Conservation (phyloP, 1,284 basidiomycete genomes). For the Marasmius oreades region DNA sequence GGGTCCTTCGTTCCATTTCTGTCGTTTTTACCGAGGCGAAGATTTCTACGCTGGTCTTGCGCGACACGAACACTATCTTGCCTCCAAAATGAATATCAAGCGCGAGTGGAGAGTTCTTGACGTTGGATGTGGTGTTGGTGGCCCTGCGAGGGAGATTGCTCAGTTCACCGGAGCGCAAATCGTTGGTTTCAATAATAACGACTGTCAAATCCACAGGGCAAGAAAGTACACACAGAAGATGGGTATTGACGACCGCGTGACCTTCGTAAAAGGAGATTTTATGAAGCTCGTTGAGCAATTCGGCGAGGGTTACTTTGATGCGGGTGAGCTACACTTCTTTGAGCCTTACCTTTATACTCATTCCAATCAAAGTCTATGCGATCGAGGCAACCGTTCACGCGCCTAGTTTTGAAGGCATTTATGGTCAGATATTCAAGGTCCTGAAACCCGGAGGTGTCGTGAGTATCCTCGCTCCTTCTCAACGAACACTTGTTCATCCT, state of each 20-base stretch:
- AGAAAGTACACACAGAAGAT: slow-evolving; percentile 80
- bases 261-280: slow-evolving; percentile 91
- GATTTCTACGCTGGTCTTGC: slow-evolving; percentile 82
- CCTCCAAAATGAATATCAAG: slow-evolving; percentile 76
- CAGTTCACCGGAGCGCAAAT: slow-evolving; percentile 87
- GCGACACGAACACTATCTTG: slow-evolving; percentile 97
- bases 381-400: slow-evolving; percentile 99
- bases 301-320: slow-evolving; percentile 93
- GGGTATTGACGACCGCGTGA: slow-evolving; percentile 75
- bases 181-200: slow-evolving; percentile 95
- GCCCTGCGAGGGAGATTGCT: slow-evolving; percentile 94
- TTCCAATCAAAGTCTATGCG: slow-evolving; percentile 71
- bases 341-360: slow-evolving; percentile 1
- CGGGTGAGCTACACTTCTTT: slow-evolving; percentile 49
- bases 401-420: slow-evolving; percentile 94
- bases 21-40: slow-evolving; percentile 96
- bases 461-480: slow-evolving; percentile 31
- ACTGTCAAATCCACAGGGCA: slow-evolving; percentile 89
- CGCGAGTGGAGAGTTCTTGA: slow-evolving; percentile 96
- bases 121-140: slow-evolving; percentile 97
- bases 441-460: slow-evolving; percentile 96
- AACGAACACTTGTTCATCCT: not conserved
- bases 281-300: slow-evolving; percentile 94
- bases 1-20: slow-evolving; percentile 96
- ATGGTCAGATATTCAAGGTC: slow-evolving; percentile 90